phyloP scores from a whole-genome alignment of 129 eudicot species.

The sunflower (Helianthus annuus) region HanXRQr2.0-SUNRISE NC_035447.2:47983945-47984444 shows the following conservation, averaged over 20 bases:
- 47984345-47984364: background rate
- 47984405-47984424: slow-evolving; percentile 50
- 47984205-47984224: slow-evolving; percentile 87
- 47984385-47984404: slow-evolving; percentile 45
- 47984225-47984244: slow-evolving; percentile 98
- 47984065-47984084: slow-evolving; percentile 18
- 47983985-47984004: slow-evolving; percentile 14
- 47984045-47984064: slow-evolving; percentile 31
- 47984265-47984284: slow-evolving; percentile 76
- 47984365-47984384: slow-evolving; percentile 36
- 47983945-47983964: slow-evolving; percentile 43
- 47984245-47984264: slow-evolving; percentile 80
- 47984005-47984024: slow-evolving; percentile 32
- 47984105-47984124: slow-evolving; percentile 90
- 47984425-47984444: slow-evolving; percentile 35
- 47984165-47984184: slow-evolving; percentile 62
- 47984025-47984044: slow-evolving; percentile 52
- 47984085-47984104: slow-evolving; percentile 49
- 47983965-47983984: slow-evolving; percentile 29
- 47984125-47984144: slow-evolving; percentile 66
- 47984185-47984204: slow-evolving; percentile 76
- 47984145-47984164: slow-evolving; percentile 78
- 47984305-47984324: slow-evolving; percentile 42
- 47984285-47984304: slow-evolving; percentile 59
- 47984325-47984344: slow-evolving; percentile 4